Base-by-base conservation (phyloP, 306 rosid genomes). In the Rosa persica region DNA sequence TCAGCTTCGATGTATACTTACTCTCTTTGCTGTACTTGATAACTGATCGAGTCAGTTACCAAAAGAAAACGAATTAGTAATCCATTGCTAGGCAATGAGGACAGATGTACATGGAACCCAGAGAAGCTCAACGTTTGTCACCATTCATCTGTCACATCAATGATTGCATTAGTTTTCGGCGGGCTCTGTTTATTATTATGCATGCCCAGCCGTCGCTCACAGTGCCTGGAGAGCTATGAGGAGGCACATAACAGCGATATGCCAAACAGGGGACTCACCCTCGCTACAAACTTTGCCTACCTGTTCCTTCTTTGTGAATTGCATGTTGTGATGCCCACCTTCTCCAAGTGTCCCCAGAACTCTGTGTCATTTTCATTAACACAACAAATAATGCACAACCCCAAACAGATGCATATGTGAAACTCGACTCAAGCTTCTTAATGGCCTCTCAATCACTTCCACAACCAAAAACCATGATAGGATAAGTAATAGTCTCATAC, bases 91-190 rank as follows among this genome's bases (percentile, higher is more conserved):
- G 38, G 36, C 2, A 61, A 23, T 5, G 46, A 62, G 68, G 44
- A 65, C 70, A 65, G 70, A 65, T 65, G 70, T 65, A 8, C 13
- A 38, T 65, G 70, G 70, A 62, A 62, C 42, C 68, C 42, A 62
- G 42, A 61, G 6, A 12, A 8, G 46, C 70, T 38, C 12, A 6
- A 66, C 13, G 20, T 66, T 66, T 66, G 70, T 66, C 47, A 65
- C 47, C 47, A 17, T 27, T 65, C 44, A 36, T 36, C 70, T 36
- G 23, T 34, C 70, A 65, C 70, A 36, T 66, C 70, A 66, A 66
- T 66, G 47, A 66, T 38, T 66, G 70, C 70, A 38, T 17, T 36
- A 27, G 67, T 27, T 61, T 25, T 58, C 17, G 17, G 43, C 42
- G 12, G 68, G 42, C 11, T 30, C 67, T 62, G 4, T 64, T 6